Conservation (phyloP, 495 filamentous ascomycete species). For the Darksidea phi region DNA sequence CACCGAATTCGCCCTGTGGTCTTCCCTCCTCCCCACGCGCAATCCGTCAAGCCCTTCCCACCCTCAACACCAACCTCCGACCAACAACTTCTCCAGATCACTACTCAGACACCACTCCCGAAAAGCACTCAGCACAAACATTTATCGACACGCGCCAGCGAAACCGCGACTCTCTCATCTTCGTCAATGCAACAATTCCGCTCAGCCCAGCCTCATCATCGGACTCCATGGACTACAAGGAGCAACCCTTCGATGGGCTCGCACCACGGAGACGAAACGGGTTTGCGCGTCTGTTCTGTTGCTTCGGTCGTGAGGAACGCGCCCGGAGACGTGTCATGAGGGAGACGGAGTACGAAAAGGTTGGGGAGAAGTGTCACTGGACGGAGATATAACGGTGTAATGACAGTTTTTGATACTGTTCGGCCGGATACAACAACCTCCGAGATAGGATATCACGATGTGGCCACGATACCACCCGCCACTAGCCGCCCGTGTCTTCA, state of each 20-base stretch:
- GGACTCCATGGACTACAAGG: not conserved
- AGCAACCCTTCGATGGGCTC: constrained; percentile 1
- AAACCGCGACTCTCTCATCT: constrained; percentile 14
- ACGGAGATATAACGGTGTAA: constrained; percentile 3
- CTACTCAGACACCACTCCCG: not conserved
- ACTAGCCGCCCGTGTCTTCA: not conserved
- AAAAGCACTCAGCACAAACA: not conserved
- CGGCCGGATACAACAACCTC: not conserved
- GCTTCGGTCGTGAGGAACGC: constrained; percentile 21
- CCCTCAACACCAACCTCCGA: constrained; percentile 1
- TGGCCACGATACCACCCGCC: not conserved
- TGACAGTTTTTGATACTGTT: not conserved
- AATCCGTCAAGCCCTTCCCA: not conserved
- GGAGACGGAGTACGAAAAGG: constrained; percentile 10
- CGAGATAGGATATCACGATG: not conserved
- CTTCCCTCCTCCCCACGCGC: constrained; percentile 5
- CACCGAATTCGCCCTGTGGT: not conserved
- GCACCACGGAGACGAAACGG: constrained; percentile 11
- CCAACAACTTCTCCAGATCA: not conserved
- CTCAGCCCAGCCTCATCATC: constrained; percentile 16
- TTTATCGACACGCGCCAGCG: constrained; percentile 20
- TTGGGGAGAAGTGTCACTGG: constrained; percentile 22
- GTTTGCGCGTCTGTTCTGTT: constrained; percentile 22
- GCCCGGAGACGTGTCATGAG: constrained; percentile 3
- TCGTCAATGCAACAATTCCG: constrained; percentile 28